Evolutionary conservation across 805 yeast genomes (phyloP).

Genomic region (Sugiyamaella boreocaroliniensis): DNA sequence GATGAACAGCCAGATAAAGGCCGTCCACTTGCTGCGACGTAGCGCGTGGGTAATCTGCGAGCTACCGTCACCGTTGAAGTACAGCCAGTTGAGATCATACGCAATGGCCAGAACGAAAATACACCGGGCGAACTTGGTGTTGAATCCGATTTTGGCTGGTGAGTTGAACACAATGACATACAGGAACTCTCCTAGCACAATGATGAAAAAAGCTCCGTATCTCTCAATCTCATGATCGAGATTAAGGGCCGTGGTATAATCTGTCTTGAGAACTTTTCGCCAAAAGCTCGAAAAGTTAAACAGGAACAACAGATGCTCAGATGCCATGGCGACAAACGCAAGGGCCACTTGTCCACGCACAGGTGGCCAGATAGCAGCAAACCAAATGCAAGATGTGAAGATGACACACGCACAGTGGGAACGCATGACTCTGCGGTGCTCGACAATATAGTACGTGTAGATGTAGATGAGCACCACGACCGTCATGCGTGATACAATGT

Average conservation of each 20-base stretch:
- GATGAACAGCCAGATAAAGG: slow-evolving; percentile 39
- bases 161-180: slow-evolving; percentile 45
- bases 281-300: slow-evolving; percentile 31
- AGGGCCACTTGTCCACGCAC: slow-evolving; percentile 43
- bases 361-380: slow-evolving; percentile 43
- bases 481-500: slow-evolving; percentile 42
- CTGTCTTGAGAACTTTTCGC: slow-evolving; percentile 38
- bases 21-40: slow-evolving; percentile 42
- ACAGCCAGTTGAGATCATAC: slow-evolving; percentile 46
- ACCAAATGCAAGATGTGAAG: slow-evolving; percentile 41
- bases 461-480: slow-evolving; percentile 30
- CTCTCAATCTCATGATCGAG: slow-evolving; percentile 65
- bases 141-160: slow-evolving; percentile 45
- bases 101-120: slow-evolving; percentile 43
- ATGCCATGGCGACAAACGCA: slow-evolving; percentile 34
- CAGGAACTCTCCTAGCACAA: slow-evolving; percentile 60
- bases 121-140: slow-evolving; percentile 41
- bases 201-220: slow-evolving; percentile 49
- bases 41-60: slow-evolving; percentile 47
- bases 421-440: slow-evolving; percentile 45
- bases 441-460: slow-evolving; percentile 41
- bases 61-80: slow-evolving; percentile 48
- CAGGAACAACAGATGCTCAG: slow-evolving; percentile 35
- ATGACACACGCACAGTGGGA: slow-evolving; percentile 32
- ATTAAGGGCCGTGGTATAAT: slow-evolving; percentile 52